These are phyloP conservation scores for Cardamine occulta DNA, from an alignment of 345 rosid genomes.

Conservation along the genomic window DNA sequence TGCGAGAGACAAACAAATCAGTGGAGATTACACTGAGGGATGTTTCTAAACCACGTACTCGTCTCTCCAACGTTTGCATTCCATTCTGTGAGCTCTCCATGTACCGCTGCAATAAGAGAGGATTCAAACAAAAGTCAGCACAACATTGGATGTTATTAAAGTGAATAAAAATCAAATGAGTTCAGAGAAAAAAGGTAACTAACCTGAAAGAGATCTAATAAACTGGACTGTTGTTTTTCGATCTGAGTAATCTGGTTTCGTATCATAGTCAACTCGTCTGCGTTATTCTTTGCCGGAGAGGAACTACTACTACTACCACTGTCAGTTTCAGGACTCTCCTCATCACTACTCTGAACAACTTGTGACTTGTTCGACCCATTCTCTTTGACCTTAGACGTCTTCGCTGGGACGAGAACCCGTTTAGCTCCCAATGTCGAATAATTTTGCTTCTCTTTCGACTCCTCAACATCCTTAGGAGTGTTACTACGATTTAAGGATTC, in stretches of 20 bases:
- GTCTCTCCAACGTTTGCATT: constrained; percentile 78
- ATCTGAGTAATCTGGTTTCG: constrained; percentile 79
- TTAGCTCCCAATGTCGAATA: constrained; percentile 47
- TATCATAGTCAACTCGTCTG: constrained; percentile 66
- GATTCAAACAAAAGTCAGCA: constrained; percentile 31
- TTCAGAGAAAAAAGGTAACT: constrained; percentile 42
- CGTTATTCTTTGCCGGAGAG: constrained; percentile 43
- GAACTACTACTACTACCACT: constrained; percentile 25
- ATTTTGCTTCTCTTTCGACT: constrained; percentile 44
- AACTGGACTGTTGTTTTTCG: constrained; percentile 83
- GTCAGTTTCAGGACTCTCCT: constrained; percentile 45
- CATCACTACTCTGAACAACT: constrained; percentile 62
- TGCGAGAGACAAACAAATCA: constrained; percentile 53
- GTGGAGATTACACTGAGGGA: constrained; percentile 82
- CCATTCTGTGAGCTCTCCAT: constrained; percentile 91
- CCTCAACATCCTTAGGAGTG: constrained; percentile 28
- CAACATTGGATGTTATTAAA: background rate
- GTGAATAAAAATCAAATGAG: background rate
- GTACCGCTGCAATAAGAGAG: constrained; percentile 58
- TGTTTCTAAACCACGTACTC: constrained; percentile 86
- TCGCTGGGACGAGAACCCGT: constrained; percentile 48
- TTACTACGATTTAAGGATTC: background rate
- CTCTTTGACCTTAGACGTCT: constrained; percentile 42
- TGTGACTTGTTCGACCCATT: constrained; percentile 51
- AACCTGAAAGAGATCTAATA: constrained; percentile 83